Conservation (phyloP, 1,284 basidiomycete species). For the Ganoderma sinense region DNA sequence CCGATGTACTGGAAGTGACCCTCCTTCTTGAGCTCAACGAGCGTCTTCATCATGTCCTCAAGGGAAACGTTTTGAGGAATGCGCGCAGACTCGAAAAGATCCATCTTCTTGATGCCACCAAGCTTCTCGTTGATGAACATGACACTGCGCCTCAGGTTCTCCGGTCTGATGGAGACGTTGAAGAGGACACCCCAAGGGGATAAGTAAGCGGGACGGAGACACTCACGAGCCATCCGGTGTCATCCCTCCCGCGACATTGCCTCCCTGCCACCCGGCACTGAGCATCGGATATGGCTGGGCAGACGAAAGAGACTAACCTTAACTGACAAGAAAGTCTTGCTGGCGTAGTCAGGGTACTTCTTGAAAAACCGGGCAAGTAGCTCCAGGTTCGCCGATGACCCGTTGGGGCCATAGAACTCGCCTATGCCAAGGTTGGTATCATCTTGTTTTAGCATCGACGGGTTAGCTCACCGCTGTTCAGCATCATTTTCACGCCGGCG, state of each 20-base stretch:
- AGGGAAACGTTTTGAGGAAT: constrained; percentile 42
- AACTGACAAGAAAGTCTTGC: constrained; percentile 55
- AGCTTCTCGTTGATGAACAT: constrained; percentile 46
- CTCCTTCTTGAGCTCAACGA: constrained; percentile 26
- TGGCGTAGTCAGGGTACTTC: constrained; percentile 59
- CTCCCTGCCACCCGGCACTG: background rate
- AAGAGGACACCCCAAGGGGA: background rate
- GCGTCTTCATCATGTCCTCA: constrained; percentile 35
- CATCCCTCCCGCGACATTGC: background rate
- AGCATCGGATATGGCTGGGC: background rate
- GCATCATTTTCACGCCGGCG: constrained; percentile 51
- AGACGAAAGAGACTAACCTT: constrained; percentile 36
- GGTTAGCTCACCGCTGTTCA: constrained; percentile 34
- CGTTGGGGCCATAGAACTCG: constrained; percentile 10
- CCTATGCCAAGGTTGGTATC: constrained; percentile 23
- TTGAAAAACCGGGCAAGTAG: constrained; percentile 51
- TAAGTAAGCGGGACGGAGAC: background rate
- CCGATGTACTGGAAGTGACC: constrained; percentile 47
- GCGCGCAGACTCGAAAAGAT: constrained; percentile 51
- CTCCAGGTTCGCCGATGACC: constrained; percentile 47
- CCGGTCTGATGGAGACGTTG: constrained; percentile 37
- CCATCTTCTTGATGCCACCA: constrained; percentile 50
- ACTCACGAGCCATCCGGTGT: background rate
- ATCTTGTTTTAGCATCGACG: background rate
- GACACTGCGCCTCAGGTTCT: constrained; percentile 50